Percentiles rank a stretch among this genome's conserved stretches.
These are phyloP conservation scores for Chiua virens DNA, from an alignment of 768 basidiomycete genomes.

Conservation along the genomic window DNA sequence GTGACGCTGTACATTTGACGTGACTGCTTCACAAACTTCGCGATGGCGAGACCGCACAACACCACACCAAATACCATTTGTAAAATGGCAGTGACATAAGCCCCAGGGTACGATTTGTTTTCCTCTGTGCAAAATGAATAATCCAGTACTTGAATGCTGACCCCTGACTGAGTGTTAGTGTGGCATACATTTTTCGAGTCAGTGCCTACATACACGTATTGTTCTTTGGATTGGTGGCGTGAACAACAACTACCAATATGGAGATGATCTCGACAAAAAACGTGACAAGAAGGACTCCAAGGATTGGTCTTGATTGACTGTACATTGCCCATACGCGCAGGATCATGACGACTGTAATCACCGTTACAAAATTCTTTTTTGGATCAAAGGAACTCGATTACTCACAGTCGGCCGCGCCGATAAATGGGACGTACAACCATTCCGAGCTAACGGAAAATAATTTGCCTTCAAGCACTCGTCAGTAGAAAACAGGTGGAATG, in stretches of 20 bases:
- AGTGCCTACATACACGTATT: too few relatives aligned
- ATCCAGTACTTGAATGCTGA: too few relatives aligned
- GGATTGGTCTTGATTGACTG: conserved; percentile 1
- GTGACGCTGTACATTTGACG: too few relatives aligned
- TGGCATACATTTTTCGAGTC: too few relatives aligned
- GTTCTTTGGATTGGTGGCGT: background rate
- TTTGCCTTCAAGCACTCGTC: background rate
- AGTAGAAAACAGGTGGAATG: background rate
- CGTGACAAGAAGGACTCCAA: background rate
- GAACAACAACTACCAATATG: background rate
- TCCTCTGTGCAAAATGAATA: too few relatives aligned
- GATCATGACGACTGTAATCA: background rate
- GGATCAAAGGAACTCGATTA: background rate
- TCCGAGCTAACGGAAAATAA: background rate
- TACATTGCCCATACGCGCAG: background rate
- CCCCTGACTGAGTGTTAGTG: too few relatives aligned
- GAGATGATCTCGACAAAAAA: background rate
- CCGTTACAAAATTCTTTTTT: too few relatives aligned
- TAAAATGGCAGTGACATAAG: too few relatives aligned
- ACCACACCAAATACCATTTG: too few relatives aligned
- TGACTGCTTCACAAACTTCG: too few relatives aligned
- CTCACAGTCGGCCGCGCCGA: conserved; percentile 8
- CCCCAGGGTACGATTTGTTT: too few relatives aligned
- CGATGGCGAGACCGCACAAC: too few relatives aligned
- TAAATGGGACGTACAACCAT: background rate